These are phyloP conservation scores for Phytophthora sp. DNA, from an alignment of 352 stramenopile genomes.

Conservation along the genomic window DNA sequence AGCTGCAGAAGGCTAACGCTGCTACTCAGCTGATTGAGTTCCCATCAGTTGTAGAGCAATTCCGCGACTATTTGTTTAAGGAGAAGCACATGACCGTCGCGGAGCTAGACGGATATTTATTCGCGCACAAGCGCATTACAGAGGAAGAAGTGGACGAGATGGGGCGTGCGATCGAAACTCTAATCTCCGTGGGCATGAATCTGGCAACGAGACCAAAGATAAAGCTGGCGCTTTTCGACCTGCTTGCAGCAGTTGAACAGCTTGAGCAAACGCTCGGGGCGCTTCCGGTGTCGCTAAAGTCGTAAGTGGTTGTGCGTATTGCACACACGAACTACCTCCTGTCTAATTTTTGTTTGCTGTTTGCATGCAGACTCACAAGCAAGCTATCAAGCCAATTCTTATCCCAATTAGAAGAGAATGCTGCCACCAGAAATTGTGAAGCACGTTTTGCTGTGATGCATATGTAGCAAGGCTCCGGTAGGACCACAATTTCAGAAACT, in stretches of 20 bases:
- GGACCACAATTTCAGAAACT: too few relatives aligned
- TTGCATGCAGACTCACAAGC: too few relatives aligned
- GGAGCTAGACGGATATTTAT: slow-evolving; percentile 38
- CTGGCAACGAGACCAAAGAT: slow-evolving; percentile 21
- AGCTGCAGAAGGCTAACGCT: slow-evolving; percentile 9
- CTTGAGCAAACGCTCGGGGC: slow-evolving; percentile 20
- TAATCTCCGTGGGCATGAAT: slow-evolving; percentile 24
- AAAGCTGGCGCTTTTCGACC: slow-evolving; percentile 20
- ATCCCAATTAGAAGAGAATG: too few relatives aligned
- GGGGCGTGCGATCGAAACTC: slow-evolving; percentile 15
- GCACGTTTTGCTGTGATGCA: too few relatives aligned
- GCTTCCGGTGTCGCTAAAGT: slow-evolving; percentile 21
- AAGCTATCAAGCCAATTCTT: too few relatives aligned
- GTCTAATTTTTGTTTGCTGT: too few relatives aligned
- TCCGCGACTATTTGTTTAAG: slow-evolving; percentile 30
- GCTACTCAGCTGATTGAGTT: slow-evolving; percentile 27
- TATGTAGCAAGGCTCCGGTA: too few relatives aligned
- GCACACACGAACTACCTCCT: not conserved
- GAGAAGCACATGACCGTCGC: slow-evolving; percentile 21
- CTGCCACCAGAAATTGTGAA: too few relatives aligned
- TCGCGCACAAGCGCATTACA: slow-evolving; percentile 26
- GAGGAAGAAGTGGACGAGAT: slow-evolving; percentile 27
- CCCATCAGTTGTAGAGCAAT: slow-evolving; percentile 23
- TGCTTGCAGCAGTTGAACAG: slow-evolving; percentile 27
- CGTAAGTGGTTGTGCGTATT: slow-evolving; percentile 39